phyloP scores from a whole-genome alignment of 768 basidiomycete genomes.

The Tulasnella sp. region DNA sequence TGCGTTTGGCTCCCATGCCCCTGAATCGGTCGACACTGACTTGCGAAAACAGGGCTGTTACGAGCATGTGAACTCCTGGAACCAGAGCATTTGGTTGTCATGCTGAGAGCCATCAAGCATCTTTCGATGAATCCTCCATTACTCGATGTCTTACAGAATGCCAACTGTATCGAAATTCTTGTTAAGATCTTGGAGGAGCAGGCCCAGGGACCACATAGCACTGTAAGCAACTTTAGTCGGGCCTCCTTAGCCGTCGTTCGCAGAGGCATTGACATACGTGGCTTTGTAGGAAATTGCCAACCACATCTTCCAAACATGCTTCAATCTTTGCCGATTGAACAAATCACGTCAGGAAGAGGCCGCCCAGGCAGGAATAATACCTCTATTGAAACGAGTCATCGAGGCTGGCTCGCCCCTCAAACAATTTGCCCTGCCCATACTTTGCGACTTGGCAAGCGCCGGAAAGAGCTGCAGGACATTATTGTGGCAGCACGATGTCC shows the following conservation, averaged over 20 bases:
- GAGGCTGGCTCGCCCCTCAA: slow-evolving; percentile 88
- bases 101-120: slow-evolving; percentile 95
- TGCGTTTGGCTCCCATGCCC: slow-evolving; percentile 52
- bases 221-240: slow-evolving; percentile 55
- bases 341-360: slow-evolving; percentile 96
- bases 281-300: slow-evolving; percentile 86
- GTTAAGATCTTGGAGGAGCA: slow-evolving; percentile 82
- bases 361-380: slow-evolving; percentile 92
- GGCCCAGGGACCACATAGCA: slow-evolving; percentile 73
- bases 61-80: slow-evolving; percentile 86
- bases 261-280: neutral
- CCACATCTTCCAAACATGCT: slow-evolving; percentile 96
- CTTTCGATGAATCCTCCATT: slow-evolving; percentile 90
- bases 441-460: slow-evolving; percentile 94
- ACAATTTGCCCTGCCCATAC: slow-evolving; percentile 94
- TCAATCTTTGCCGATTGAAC: slow-evolving; percentile 93
- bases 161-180: slow-evolving; percentile 92
- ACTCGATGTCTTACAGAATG: slow-evolving; percentile 93
- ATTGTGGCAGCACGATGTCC: slow-evolving; percentile 93
- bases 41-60: slow-evolving; percentile 63
- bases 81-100: slow-evolving; percentile 82
- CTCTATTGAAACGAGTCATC: slow-evolving; percentile 86
- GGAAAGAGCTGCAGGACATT: slow-evolving; percentile 89
- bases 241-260: neutral
- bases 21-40: neutral